phyloP scores from a whole-genome alignment of 108 stramenopile genomes.

The Cyclostephanos invisitatus region DNA sequence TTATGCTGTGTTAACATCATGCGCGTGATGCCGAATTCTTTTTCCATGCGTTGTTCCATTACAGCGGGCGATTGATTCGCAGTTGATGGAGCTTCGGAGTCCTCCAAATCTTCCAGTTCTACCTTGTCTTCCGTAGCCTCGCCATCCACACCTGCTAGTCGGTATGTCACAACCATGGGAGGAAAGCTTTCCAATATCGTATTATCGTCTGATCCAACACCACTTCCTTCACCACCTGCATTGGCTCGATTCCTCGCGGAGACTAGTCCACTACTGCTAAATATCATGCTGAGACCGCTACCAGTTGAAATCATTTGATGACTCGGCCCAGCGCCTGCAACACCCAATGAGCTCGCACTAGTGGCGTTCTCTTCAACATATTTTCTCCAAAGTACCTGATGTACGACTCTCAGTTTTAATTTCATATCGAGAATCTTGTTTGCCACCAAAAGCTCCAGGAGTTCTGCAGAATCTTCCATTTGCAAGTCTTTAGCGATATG shows the following conservation, averaged over 20 bases:
- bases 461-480: slow-evolving; percentile 81
- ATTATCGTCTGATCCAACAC: slow-evolving; percentile 18
- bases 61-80: slow-evolving; percentile 41
- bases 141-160: slow-evolving; percentile 84
- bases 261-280: slow-evolving; percentile 46
- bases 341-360: slow-evolving; percentile 51
- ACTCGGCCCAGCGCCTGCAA: slow-evolving; percentile 48
- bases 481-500: slow-evolving; percentile 83
- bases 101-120: slow-evolving; percentile 54
- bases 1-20: slow-evolving; percentile 44
- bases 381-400: slow-evolving; percentile 77
- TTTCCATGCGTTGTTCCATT: slow-evolving; percentile 65
- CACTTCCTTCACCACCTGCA: slow-evolving; percentile 29
- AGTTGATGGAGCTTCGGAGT: slow-evolving; percentile 70
- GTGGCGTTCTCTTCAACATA: slow-evolving; percentile 49
- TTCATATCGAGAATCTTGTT: slow-evolving; percentile 81
- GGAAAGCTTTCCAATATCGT: slow-evolving; percentile 58
- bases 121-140: slow-evolving; percentile 90
- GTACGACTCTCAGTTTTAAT: slow-evolving; percentile 73
- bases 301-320: slow-evolving; percentile 55
- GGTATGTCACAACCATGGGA: slow-evolving; percentile 79
- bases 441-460: slow-evolving; percentile 79
- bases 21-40: slow-evolving; percentile 76
- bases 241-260: slow-evolving; percentile 12
- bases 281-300: slow-evolving; percentile 72